Percentiles rank a stretch among this genome's conserved stretches.
Conservation (phyloP, 805 yeast species). For the Hanseniaspora vineae region DNA sequence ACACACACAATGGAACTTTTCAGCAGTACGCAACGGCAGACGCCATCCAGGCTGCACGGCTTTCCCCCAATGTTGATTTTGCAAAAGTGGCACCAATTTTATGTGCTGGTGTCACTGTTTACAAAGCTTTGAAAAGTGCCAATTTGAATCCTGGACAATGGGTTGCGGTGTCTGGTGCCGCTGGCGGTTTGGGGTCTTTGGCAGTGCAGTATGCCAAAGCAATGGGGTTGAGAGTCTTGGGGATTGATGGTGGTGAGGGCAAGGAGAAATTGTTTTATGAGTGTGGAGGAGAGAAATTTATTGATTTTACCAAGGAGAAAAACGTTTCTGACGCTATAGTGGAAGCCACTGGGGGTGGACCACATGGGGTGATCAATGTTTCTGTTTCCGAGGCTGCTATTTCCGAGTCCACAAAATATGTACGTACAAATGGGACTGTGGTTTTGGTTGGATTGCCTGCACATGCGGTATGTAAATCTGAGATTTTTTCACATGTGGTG, state of each 20-base stretch:
- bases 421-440: constrained; percentile 46
- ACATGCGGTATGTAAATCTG: constrained; percentile 32
- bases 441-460: constrained; percentile 51
- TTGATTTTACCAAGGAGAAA: constrained; percentile 41
- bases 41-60: constrained; percentile 72
- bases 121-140: constrained; percentile 55
- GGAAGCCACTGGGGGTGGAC: constrained; percentile 46
- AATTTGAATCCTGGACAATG: constrained; percentile 50
- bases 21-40: constrained; percentile 85
- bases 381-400: constrained; percentile 45
- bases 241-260: constrained; percentile 64
- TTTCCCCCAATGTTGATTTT: constrained; percentile 57
- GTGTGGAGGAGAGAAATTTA: constrained; percentile 51
- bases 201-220: constrained; percentile 68
- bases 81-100: constrained; percentile 48
- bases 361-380: constrained; percentile 58
- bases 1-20: constrained; percentile 84
- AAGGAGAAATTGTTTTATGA: constrained; percentile 39
- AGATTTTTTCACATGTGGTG: constrained; percentile 36
- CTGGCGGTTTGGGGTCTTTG: constrained; percentile 68
- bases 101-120: constrained; percentile 58
- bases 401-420: constrained; percentile 36
- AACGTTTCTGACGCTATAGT: constrained; percentile 35
- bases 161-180: constrained; percentile 69
- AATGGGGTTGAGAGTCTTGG: constrained; percentile 60